Evolutionary conservation across 169 alveolate species (phyloP).

Genomic region (Plasmodium adleri): DNA sequence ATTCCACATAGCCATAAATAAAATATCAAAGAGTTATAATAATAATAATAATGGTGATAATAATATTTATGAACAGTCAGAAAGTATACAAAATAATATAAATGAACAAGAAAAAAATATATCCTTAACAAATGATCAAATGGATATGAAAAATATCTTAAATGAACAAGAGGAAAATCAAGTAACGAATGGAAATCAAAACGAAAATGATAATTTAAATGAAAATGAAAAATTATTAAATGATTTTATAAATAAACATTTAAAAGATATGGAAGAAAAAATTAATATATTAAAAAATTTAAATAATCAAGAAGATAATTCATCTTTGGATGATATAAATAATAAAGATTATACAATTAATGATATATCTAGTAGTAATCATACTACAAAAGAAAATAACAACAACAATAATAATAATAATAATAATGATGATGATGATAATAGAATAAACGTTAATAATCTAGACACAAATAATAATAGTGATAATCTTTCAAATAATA

Average conservation of each 20-base stretch:
- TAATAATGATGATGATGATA: background rate
- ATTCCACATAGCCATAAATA: constrained; percentile 24
- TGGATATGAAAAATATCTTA: background rate
- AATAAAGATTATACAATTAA: background rate
- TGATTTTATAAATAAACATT: constrained; percentile 35
- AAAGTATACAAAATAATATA: background rate
- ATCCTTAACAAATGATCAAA: background rate
- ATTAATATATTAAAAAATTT: constrained; percentile 9
- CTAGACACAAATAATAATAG: constrained; percentile 1
- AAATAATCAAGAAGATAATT: background rate
- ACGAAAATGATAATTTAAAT: background rate
- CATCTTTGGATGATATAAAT: background rate
- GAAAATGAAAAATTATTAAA: constrained; percentile 7
- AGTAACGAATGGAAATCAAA: too few relatives aligned
- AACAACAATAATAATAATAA: background rate
- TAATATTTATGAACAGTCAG: background rate
- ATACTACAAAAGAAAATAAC: background rate
- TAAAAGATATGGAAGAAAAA: constrained; percentile 55
- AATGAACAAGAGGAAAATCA: background rate
- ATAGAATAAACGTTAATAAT: background rate
- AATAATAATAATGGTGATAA: background rate
- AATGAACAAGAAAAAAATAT: background rate
- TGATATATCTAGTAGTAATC: background rate
- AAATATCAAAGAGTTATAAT: background rate
- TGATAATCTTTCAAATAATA: background rate